Percentiles rank a stretch among this genome's conserved stretches.
Conservation (phyloP, 2,329 filamentous ascomycete species). For the Verticillium klebahnii region DNA sequence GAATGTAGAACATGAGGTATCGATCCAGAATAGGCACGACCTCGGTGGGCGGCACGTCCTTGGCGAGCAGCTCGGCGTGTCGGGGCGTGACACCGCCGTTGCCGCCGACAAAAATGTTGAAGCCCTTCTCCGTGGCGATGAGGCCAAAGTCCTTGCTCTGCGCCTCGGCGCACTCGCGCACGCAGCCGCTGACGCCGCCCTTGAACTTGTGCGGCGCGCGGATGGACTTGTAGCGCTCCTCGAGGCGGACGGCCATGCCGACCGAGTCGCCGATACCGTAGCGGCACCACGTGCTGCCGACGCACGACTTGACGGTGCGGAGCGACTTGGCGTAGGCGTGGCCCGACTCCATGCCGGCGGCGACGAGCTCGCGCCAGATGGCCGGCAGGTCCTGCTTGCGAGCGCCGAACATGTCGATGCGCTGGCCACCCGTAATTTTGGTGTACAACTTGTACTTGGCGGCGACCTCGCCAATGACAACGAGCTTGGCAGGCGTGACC, state of each 20-base stretch:
- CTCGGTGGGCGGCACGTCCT: slow-evolving; percentile 78
- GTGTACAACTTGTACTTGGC: slow-evolving; percentile 82
- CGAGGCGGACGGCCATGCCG: slow-evolving; percentile 80
- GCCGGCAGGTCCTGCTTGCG: slow-evolving; percentile 78
- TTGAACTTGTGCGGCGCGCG: slow-evolving; percentile 89
- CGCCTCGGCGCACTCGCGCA: slow-evolving; percentile 89
- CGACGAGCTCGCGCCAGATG: slow-evolving; percentile 78
- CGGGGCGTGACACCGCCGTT: slow-evolving; percentile 84
- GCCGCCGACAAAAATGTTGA: slow-evolving; percentile 86
- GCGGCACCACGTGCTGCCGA: slow-evolving; percentile 87
- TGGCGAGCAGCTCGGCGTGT: slow-evolving; percentile 78
- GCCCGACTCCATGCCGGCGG: slow-evolving; percentile 84
- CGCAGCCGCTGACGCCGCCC: slow-evolving; percentile 83
- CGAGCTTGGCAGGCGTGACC: slow-evolving; percentile 81
- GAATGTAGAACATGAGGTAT: slow-evolving; percentile 90
- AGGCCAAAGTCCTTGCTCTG: slow-evolving; percentile 93
- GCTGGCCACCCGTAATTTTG: slow-evolving; percentile 88
- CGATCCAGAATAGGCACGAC: slow-evolving; percentile 81
- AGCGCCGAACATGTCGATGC: slow-evolving; percentile 90
- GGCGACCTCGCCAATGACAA: slow-evolving; percentile 78
- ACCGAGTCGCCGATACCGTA: slow-evolving; percentile 88
- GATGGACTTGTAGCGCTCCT: slow-evolving; percentile 89
- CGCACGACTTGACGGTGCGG: slow-evolving; percentile 86
- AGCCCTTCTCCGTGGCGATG: slow-evolving; percentile 88
- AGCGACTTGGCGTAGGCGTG: slow-evolving; percentile 89